Percentiles rank a stretch among this genome's conserved stretches.
phyloP scores from a whole-genome alignment of 306 rosid genomes.

The Quercus dentata region DNA sequence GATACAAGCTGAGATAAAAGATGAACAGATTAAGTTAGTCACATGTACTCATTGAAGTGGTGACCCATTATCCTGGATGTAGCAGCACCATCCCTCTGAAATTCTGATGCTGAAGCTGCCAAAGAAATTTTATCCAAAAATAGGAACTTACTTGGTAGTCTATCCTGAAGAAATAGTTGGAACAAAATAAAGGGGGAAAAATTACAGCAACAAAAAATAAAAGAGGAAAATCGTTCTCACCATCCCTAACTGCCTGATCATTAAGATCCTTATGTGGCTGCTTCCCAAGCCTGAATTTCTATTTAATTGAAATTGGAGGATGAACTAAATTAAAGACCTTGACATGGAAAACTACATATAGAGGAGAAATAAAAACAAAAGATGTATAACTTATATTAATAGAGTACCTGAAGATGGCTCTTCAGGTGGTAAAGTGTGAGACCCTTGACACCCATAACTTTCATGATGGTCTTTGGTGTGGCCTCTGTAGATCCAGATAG shows the following conservation, averaged over 20 bases:
- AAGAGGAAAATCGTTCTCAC: background rate
- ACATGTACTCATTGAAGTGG: background rate
- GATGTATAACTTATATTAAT: background rate
- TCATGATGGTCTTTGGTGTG: background rate
- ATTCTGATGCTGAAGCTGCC: background rate
- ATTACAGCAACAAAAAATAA: background rate
- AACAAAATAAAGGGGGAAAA: background rate
- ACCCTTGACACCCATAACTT: background rate
- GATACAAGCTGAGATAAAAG: background rate
- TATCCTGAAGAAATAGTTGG: background rate
- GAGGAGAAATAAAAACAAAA: background rate
- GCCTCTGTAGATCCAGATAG: background rate
- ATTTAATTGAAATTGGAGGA: background rate
- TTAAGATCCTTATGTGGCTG: background rate
- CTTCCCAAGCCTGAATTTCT: constrained; percentile 2
- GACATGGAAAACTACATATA: background rate
- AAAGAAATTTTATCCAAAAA: background rate
- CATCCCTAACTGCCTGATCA: background rate
- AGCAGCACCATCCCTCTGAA: background rate
- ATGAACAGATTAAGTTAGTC: background rate
- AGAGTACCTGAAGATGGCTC: background rate
- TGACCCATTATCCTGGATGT: background rate
- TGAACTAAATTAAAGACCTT: background rate
- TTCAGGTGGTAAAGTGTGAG: background rate
- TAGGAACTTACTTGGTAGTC: background rate